Evolutionary conservation across 176 grass and related monocot species (phyloP).

Genomic region (Avena eriantha): DNA sequence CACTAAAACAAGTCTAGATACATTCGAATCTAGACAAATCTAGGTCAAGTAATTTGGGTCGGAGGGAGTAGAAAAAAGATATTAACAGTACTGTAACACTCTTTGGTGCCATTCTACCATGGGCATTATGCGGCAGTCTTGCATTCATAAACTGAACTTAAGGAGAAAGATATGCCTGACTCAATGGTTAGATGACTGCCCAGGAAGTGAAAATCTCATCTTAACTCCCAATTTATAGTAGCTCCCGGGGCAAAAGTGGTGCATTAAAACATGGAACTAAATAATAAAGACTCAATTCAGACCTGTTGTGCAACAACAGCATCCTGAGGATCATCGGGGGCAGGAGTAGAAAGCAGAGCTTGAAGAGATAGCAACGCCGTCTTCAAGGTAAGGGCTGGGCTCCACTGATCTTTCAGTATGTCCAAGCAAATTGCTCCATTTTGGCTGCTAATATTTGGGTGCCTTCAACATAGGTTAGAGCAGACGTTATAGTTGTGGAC

Average conservation of each 20-base stretch:
- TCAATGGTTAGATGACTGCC: neutral
- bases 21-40: too few species aligned
- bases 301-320: slow-evolving; percentile 98
- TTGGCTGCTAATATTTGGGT: slow-evolving; percentile 99
- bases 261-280: neutral
- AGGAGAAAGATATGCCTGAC: neutral
- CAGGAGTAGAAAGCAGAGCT: slow-evolving; percentile 91
- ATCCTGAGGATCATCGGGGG: slow-evolving; percentile 97
- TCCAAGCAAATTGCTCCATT: slow-evolving; percentile 99
- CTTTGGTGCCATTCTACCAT: slow-evolving; percentile 15
- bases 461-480: slow-evolving; percentile 68
- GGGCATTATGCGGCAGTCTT: neutral
- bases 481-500: slow-evolving; percentile 25
- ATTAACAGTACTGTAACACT: neutral
- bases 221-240: neutral
- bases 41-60: too few species aligned
- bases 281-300: slow-evolving; percentile 30
- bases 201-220: neutral
- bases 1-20: too few species aligned
- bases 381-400: slow-evolving; percentile 96
- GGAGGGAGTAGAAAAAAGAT: neutral
- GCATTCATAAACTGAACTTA: slow-evolving; percentile 15
- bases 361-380: slow-evolving; percentile 92
- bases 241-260: neutral
- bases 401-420: slow-evolving; percentile 99